phyloP scores from a whole-genome alignment of 441 rosid genomes.

The Brassica hybrid region DNA sequence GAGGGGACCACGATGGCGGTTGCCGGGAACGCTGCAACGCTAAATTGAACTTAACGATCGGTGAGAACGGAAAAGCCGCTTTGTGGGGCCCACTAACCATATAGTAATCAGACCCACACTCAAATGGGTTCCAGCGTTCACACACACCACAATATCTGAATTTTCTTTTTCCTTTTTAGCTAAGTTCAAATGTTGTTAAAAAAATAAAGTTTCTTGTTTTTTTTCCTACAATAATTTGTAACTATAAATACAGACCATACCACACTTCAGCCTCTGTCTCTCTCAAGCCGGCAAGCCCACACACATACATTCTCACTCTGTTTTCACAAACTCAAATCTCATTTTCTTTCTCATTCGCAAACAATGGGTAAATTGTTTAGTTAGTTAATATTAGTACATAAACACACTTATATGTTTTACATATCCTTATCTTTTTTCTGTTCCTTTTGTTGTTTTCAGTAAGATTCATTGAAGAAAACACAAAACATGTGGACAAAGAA shows the following conservation, averaged over 20 bases:
- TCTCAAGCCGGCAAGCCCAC: constrained; percentile 42
- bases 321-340: constrained; percentile 21
- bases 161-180: constrained; percentile 9
- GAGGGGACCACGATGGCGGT: constrained; percentile 39
- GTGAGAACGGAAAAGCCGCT: constrained; percentile 40
- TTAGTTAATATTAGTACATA: background rate
- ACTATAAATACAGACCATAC: constrained; percentile 35
- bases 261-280: constrained; percentile 39
- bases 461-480: constrained; percentile 31
- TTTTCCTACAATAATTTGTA: constrained; percentile 31
- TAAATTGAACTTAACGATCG: constrained; percentile 26
- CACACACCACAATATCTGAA: constrained; percentile 32
- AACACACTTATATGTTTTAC: background rate
- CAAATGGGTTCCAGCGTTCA: constrained; percentile 38
- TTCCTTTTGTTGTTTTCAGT: constrained; percentile 6
- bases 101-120: constrained; percentile 15
- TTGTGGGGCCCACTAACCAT: constrained; percentile 23
- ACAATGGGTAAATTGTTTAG: constrained; percentile 34
- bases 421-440: constrained; percentile 3
- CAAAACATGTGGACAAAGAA: constrained; percentile 34
- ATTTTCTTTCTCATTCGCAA: constrained; percentile 7
- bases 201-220: background rate
- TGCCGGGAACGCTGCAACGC: constrained; percentile 27
- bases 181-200: constrained; percentile 18
- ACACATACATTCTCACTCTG: constrained; percentile 36